Evolutionary conservation across 2,329 filamentous ascomycete genomes (phyloP).

Genomic region (Phialocephala sp.): DNA sequence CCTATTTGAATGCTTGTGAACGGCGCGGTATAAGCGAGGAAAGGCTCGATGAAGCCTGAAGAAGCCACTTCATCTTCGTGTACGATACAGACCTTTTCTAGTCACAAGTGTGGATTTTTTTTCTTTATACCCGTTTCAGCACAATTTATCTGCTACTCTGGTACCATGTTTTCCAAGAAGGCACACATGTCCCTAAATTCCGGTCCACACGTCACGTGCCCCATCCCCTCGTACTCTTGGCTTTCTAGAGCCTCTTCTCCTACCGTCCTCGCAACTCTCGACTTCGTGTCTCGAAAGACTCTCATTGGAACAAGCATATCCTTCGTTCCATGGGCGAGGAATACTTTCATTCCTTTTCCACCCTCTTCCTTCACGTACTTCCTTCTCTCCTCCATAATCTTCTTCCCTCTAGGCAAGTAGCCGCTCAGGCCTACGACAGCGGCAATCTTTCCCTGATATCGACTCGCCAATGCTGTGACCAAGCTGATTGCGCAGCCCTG

Average conservation of each 20-base stretch:
- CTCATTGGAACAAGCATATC: constrained; percentile 55
- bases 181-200: constrained; percentile 53
- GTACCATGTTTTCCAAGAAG: constrained; percentile 38
- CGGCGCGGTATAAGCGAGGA: no score
- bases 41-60: no score
- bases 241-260: constrained; percentile 46
- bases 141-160: constrained; percentile 8
- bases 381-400: constrained; percentile 47
- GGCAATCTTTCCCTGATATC: constrained; percentile 64
- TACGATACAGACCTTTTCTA: no score
- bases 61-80: no score
- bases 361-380: constrained; percentile 43
- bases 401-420: constrained; percentile 51
- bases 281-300: constrained; percentile 48
- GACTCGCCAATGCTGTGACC: constrained; percentile 69
- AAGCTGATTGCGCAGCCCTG: constrained; percentile 86
- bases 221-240: constrained; percentile 55
- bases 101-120: no score
- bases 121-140: not conserved
- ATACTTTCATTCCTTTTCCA: constrained; percentile 47
- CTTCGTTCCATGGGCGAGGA: constrained; percentile 52
- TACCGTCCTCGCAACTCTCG: constrained; percentile 44
- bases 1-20: not conserved
- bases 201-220: constrained; percentile 49
- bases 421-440: constrained; percentile 82